Evolutionary conservation across 148 eudicot species (phyloP), one percentile per base, ranked within the genome.

Genomic region (Camellia japonica): DNA sequence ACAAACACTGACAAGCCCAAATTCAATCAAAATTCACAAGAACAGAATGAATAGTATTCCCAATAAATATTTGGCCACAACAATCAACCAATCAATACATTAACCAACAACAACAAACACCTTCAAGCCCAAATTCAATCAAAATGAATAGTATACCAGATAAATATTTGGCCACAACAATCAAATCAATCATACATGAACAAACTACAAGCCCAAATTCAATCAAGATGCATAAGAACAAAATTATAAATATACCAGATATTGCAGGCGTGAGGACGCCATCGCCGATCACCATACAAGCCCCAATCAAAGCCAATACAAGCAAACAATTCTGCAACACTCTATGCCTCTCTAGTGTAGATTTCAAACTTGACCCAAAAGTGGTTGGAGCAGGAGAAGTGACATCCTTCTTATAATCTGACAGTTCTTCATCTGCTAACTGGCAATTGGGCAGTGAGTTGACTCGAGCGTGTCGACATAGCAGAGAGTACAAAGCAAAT

Each of bases 371-470:
- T 18, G 90, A 90, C 81, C 93, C 91, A 78, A 91, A 78, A 76
- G 73, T 65, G 0, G 82, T 61, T 62, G 76, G 83, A 44, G 56
- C 71, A 1, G 88, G 89, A 65, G 52, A 76, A 81, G 76, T 79
- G 4, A 81, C 84, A 81, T 92, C 90, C 69, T 86, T 92, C 84
- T 92, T 94, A 68, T 94, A 97, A 55, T 82, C 73, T 59, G 96
- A 92, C 66, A 97, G 85, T 4, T 94, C 96, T 74, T 94, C 99
- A 86, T 97, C 99, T 12, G 86, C 94, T 77, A 86, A 80, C 61
- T 97, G 99, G 71, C 89, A 81, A 86, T 88, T 97, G 9, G 98
- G 97, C 80, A 97, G 79, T n/a, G 97, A 83, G 84, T 87, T 97
- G 14, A 97, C 91, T 41, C 91, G 90, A 78, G 98, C 99, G 78